These are phyloP conservation scores for Dillenia turbinata DNA, from an alignment of 164 flowering plant genomes.

Conservation along the genomic window DNA sequence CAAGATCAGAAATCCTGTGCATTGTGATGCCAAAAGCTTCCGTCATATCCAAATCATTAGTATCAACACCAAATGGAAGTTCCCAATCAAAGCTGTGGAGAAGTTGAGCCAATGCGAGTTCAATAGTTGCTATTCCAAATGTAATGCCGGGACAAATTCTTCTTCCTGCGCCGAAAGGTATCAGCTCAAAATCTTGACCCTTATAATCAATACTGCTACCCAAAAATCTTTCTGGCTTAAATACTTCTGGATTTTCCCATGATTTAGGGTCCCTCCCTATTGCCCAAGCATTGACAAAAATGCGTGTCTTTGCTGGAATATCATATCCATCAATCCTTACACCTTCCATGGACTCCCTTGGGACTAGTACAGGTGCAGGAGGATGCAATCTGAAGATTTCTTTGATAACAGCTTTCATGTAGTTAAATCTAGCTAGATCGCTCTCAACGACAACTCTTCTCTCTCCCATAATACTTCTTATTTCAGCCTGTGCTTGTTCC, in stretches of 20 bases:
- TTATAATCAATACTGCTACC: conserved; percentile 33
- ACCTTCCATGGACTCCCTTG: conserved; percentile 42
- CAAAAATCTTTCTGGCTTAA: conserved; percentile 52
- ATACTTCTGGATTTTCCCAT: conserved; percentile 44
- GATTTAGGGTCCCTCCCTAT: conserved; percentile 41
- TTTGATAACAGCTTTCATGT: conserved; percentile 47
- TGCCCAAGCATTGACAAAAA: conserved; percentile 51
- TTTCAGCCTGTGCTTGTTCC: conserved; percentile 43
- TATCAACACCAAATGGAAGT: conserved; percentile 34
- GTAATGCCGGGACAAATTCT: conserved; percentile 45
- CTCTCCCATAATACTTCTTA: conserved; percentile 29
- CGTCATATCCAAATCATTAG: conserved; percentile 39
- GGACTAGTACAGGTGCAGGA: conserved; percentile 43
- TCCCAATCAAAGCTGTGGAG: conserved; percentile 48
- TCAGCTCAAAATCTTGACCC: conserved; percentile 40
- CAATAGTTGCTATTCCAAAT: conserved; percentile 34
- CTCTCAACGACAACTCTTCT: conserved; percentile 29
- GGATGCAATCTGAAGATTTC: conserved; percentile 53
- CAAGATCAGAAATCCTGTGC: conserved; percentile 26
- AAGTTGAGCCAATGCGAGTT: conserved; percentile 52
- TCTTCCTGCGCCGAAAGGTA: conserved; percentile 54
- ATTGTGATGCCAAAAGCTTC: conserved; percentile 45
- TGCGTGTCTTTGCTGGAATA: conserved; percentile 41
- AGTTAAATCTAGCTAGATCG: conserved; percentile 32
- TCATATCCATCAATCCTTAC: conserved; percentile 32